Base-by-base conservation (phyloP, 352 stramenopile species). In the Phytopythium vexans region DNA sequence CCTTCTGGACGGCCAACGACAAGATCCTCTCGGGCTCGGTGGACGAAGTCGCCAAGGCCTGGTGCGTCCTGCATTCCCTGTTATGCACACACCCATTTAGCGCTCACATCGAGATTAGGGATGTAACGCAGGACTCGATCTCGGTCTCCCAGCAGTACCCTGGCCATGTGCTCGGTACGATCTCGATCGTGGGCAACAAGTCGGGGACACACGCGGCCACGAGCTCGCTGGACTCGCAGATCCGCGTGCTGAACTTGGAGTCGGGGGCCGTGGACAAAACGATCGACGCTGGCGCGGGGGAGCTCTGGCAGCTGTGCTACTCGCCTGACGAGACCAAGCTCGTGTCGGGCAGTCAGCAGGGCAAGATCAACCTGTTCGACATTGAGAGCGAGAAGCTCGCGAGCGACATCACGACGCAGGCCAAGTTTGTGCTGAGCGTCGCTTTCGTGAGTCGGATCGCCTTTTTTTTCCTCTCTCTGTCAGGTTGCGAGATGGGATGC, bases 281-380 rank as follows among this genome's bases (percentile, higher is more conserved):
- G 7, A 92, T 96, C 41, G 85, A 96, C 54, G 82, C 83, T 0
- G 86, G 86, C 5, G 75, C 84, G 11, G 88, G 90, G 10, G 89
- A 97, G 60, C 77, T 92, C 41, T 97, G 88, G 88, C 83, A 94
- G 40, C 70, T 96, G 49, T 80, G 74, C 44, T 94, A 94, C 59
- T 91, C 74, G 47, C 82, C 80, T 0, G 81, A 94, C 49, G 86
- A 95, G 57, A 86, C 78, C 49, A 82, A 89, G 42, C 56, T 94
- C 41, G 82, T 77, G 47, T 88, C 86, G 5, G 85, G 86, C 21
- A 91, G 81, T 51, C 81, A 94, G 56, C 79, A 92, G 59, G 82
- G 85, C 41, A 95, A 94, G 61, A 85, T 96, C 64, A 96, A 94
- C 61, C 63, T 94, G 46, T 88, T 93, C 40, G 81, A 96, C 58